A percentile compares a stretch with the other conserved stretches of the same genome.
Conservation (phyloP, 345 rosid genomes). For the Eucalyptus fibrosa region DNA sequence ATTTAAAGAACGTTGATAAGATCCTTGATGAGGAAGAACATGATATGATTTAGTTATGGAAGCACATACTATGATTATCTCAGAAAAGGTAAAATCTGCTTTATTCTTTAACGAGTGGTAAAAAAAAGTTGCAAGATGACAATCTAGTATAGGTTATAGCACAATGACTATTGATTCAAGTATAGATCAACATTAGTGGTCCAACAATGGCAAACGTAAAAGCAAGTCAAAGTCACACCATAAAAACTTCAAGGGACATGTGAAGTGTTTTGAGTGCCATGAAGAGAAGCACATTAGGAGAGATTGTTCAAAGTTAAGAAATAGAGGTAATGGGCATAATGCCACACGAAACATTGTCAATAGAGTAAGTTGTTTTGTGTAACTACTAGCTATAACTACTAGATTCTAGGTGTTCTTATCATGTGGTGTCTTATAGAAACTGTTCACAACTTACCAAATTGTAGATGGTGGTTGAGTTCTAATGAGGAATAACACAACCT, state of each 20-base stretch:
- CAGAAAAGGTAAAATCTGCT: neutral
- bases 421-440: neutral
- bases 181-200: neutral
- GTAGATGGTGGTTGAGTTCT: neutral
- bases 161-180: neutral
- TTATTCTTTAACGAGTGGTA: no score
- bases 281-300: no score
- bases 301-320: neutral
- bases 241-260: neutral
- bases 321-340: neutral
- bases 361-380: neutral
- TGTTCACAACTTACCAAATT: neutral
- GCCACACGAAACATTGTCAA: neutral
- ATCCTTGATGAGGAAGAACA: neutral
- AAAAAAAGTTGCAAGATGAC: neutral
- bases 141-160: no score
- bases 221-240: neutral
- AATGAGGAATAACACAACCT: neutral
- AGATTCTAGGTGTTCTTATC: neutral
- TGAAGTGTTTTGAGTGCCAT: neutral
- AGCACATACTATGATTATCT: neutral
- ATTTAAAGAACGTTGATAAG: neutral
- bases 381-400: neutral
- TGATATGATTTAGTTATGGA: neutral
- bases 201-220: neutral